Evolutionary conservation across 1,139 yeast genomes (phyloP), one percentile per base, ranked within the genome.

Genomic region (Taphrina populina): DNA sequence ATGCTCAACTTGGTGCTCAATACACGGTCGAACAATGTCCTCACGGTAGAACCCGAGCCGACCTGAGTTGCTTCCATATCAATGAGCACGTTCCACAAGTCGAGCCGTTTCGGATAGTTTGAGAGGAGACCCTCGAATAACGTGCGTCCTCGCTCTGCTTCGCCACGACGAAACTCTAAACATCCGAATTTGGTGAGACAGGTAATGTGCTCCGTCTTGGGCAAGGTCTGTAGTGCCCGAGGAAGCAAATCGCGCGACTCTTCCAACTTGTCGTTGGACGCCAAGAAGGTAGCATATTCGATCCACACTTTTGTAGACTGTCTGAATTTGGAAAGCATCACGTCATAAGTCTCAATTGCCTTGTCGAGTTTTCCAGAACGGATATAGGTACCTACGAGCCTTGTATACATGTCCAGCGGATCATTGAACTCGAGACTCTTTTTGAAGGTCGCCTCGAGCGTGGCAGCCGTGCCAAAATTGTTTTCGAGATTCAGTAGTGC

Each of bases 401-500:
- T 47, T 15, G 51, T 35, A 32, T 56, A 49, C 39, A 59, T 44
- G 33, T 44, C 51, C n/a, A 40, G 24, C 27, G 95, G 77, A 65
- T 92, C 98, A 95, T 88, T 88, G 71, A 82, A 86, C 70, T 88
- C 95, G 65, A 87, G 81, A 1, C 97, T 79, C 64, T 86, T 82
- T 69, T 81, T 83, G 77, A 92, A 92, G 0, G 79, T 78, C 26
- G 82, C 88, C 57, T 87, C 90, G 55, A 90, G 72, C 3, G 94
- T 73, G 61, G 88, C 96, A 7, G 82, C 83, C 26, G 86, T 78
- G 58, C 98, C 99, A 70, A 92, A 92, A 13, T 90, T 82, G 69
- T 87, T 88, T 70, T 92, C 99, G 77, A 94, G 79, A 71, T 94
- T 92, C 65, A 92, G 79, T 67, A 88, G 71, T 1, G 97, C 98